Base-by-base conservation (phyloP, 768 basidiomycete genomes). In the Leccinum variicolor region DNA sequence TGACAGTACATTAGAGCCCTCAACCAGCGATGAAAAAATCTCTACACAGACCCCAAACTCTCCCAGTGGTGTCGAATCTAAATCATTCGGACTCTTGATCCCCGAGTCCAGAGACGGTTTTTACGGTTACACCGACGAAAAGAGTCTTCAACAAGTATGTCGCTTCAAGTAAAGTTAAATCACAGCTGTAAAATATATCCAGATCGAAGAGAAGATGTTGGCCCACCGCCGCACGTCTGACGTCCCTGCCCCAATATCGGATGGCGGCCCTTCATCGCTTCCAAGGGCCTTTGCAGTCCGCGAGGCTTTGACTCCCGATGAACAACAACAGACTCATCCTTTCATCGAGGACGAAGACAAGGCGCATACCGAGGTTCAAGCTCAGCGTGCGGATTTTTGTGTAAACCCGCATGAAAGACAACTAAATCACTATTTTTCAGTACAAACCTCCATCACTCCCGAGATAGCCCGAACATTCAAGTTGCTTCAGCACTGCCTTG, bases 101-200 rank as follows among this genome's bases (percentile, higher is more conserved):
- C 75, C 78, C 9, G 79, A 87, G 62, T 71, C 83, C 3, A 80
- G 82, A 61, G 89, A 91, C 65, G 88, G 85, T 0, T 92, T 85
- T 72, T 93, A 89, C 69, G 86, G 86, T 9, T 93, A 93, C 70
- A 77, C 76, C 21, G 89, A 93, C 63, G 92, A 92, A 74, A 89
- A 87, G 66, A 85, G 75, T 34, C 78, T 88, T 29, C 85, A 85
- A 64, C 87, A 90, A 62, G 90, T 90, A 75, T 61, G 82, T 79
- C 21, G 23, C 55, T 23, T 43, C 21, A 26, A 33, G 50, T 36
- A 46, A 53, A 50, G 25, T 59, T 49, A 23, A 31, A 43, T 45
- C 52, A 53, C 26, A 43, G 21, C 50, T 54, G 49, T 21, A 55
- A 29, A 55, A 50, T n/a, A 29, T 43, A 29, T 31, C 31, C 53